Conservation (phyloP, 768 basidiomycete genomes). For the Dacryopinax spathularia region DNA sequence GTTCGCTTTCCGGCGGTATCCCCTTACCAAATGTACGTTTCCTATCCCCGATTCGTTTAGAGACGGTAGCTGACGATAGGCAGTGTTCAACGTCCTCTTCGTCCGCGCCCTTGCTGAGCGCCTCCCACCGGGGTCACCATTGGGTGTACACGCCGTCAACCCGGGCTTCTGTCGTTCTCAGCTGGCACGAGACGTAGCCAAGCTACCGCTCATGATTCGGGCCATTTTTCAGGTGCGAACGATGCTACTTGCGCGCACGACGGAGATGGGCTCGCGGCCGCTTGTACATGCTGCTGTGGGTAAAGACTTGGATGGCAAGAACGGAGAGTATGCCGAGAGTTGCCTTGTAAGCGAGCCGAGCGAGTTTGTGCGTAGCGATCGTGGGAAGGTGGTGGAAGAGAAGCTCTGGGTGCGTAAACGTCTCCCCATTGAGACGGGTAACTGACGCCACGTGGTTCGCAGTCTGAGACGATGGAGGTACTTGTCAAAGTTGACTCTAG, state of each 20-base stretch:
- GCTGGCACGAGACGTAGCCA: slow-evolving; percentile 5
- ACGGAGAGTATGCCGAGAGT: slow-evolving; percentile 5
- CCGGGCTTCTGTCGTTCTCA: slow-evolving; percentile 9
- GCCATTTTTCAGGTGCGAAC: too few species aligned
- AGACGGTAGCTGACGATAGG: neutral
- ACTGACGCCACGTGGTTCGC: neutral
- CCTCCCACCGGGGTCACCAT: neutral
- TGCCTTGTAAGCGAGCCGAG: slow-evolving; percentile 5
- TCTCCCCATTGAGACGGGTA: neutral
- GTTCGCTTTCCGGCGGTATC: neutral
- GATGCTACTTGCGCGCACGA: slow-evolving; percentile 2
- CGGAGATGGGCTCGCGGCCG: slow-evolving; percentile 5
- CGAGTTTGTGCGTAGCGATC: neutral
- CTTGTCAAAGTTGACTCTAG: neutral
- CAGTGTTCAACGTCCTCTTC: slow-evolving; percentile 11
- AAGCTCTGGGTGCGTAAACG: neutral
- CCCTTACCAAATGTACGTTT: neutral
- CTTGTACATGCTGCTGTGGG: slow-evolving; percentile 7
- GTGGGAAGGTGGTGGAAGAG: neutral
- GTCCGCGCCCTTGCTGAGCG: slow-evolving; percentile 2
- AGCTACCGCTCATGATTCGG: neutral
- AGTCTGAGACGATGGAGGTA: neutral
- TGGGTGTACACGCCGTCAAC: slow-evolving; percentile 4
- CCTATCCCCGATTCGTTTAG: neutral
- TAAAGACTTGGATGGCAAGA: neutral